These are phyloP conservation scores for Punctularia strigosozonata DNA, from an alignment of 768 basidiomycete genomes.

Conservation along the genomic window DNA sequence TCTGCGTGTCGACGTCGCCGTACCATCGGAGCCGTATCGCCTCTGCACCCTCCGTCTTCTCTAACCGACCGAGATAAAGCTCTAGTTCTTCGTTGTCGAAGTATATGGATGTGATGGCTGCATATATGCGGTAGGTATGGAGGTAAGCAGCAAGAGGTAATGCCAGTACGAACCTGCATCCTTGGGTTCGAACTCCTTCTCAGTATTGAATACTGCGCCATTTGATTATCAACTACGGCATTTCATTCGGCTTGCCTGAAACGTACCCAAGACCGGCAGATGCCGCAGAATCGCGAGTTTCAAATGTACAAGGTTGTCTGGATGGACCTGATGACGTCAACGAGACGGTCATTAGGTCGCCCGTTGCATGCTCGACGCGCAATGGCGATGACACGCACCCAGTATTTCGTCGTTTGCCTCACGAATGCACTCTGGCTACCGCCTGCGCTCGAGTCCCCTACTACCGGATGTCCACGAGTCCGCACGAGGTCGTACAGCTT, in stretches of 20 bases:
- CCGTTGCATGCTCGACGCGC: not conserved
- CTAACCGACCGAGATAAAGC: slow-evolving; percentile 89
- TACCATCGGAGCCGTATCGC: slow-evolving; percentile 97
- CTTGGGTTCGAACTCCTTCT: slow-evolving; percentile 83
- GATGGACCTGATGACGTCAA: slow-evolving; percentile 46
- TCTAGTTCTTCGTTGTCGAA: slow-evolving; percentile 95
- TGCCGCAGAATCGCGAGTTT: slow-evolving; percentile 89
- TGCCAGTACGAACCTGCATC: slow-evolving; percentile 48
- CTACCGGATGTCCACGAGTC: slow-evolving; percentile 87
- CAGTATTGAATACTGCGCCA: slow-evolving; percentile 85
- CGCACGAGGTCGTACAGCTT: slow-evolving; percentile 91
- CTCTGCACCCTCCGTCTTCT: slow-evolving; percentile 98
- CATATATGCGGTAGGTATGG: not conserved
- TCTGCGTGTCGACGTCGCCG: slow-evolving; percentile 74
- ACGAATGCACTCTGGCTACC: slow-evolving; percentile 96
- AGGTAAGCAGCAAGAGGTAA: not conserved
- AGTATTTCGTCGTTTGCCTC: slow-evolving; percentile 98
- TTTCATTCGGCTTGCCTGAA: too few species aligned
- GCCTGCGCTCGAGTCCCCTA: slow-evolving; percentile 90
- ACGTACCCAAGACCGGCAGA: slow-evolving; percentile 83
- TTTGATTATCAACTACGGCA: too few species aligned
- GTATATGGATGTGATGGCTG: slow-evolving; percentile 94
- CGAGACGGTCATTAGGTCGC: not conserved
- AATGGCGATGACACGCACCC: slow-evolving; percentile 39
- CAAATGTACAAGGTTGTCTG: slow-evolving; percentile 86